Evolutionary conservation across 768 basidiomycete species (phyloP).

Genomic region (Rickenella mellea): DNA sequence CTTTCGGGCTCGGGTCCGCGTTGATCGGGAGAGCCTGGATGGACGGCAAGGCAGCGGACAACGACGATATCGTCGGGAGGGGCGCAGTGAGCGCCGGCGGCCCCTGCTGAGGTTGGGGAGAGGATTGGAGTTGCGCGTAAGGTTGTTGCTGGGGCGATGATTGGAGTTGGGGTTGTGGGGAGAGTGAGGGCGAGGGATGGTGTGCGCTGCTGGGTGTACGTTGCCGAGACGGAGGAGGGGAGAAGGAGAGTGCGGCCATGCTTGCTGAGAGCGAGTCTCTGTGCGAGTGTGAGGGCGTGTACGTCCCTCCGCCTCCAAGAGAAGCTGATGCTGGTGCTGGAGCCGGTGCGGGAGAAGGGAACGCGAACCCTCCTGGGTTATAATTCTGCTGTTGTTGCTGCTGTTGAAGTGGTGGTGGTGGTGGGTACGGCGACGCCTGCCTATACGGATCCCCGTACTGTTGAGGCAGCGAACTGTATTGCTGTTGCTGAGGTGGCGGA

Average conservation of each 20-base stretch:
- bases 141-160: slow-evolving; percentile 8
- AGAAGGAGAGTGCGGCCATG: slow-evolving; percentile 2
- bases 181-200: slow-evolving; percentile 2
- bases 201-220: no score
- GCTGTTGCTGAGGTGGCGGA: slow-evolving; percentile 2
- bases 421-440: no score
- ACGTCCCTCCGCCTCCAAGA: slow-evolving; percentile 10
- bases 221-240: slow-evolving; percentile 3
- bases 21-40: slow-evolving; percentile 40
- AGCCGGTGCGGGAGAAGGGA: neutral
- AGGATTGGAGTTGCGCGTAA: slow-evolving; percentile 13
- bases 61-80: slow-evolving; percentile 53
- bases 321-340: neutral
- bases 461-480: no score
- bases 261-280: neutral
- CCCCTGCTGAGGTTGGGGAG: slow-evolving; percentile 12
- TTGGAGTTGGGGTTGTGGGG: slow-evolving; percentile 10
- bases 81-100: slow-evolving; percentile 54
- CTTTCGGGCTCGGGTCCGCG: slow-evolving; percentile 49
- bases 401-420: neutral
- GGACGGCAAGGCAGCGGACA: slow-evolving; percentile 39
- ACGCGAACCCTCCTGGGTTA: neutral
- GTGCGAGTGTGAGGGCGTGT: slow-evolving; percentile 9
- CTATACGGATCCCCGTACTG: no score
- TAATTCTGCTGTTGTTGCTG: neutral